Percentiles rank a stretch among this genome's conserved stretches.
These are phyloP conservation scores for Cercospora sesami DNA, from an alignment of 2,329 filamentous ascomycete species.

Conservation along the genomic window DNA sequence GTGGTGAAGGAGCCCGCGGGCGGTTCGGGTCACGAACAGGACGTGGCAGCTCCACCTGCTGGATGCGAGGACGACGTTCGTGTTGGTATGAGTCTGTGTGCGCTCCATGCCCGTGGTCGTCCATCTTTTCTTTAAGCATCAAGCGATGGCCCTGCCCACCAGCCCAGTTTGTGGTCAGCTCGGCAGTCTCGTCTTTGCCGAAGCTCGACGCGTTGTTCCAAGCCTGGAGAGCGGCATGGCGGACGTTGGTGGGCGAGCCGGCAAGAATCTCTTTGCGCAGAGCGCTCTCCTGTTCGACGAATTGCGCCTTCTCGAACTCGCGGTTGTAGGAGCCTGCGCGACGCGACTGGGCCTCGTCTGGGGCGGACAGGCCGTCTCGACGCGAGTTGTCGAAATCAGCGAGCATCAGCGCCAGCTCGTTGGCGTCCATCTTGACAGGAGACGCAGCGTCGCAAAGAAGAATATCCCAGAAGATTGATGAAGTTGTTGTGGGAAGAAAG, in stretches of 20 bases:
- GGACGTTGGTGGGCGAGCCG: background rate
- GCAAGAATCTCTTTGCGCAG: background rate
- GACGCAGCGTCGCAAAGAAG: background rate
- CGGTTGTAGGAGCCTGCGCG: background rate
- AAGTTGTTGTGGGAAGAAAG: background rate
- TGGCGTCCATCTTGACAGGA: background rate
- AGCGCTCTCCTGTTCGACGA: background rate
- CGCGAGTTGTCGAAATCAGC: conserved; percentile 29
- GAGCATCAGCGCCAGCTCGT: conserved; percentile 28
- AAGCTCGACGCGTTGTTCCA: conserved; percentile 24
- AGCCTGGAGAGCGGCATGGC: background rate
- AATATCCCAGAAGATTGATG: background rate
- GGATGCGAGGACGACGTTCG: background rate
- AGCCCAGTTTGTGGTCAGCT: conserved; percentile 17
- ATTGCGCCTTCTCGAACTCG: background rate
- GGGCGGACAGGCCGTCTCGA: conserved; percentile 29
- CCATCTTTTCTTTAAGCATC: background rate
- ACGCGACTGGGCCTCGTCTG: conserved; percentile 6
- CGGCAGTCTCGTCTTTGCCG: conserved; percentile 16
- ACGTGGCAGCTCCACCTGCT: background rate
- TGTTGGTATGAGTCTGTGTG: background rate
- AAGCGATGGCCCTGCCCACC: conserved; percentile 28
- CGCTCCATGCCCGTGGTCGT: background rate
- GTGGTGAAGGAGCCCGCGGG: conserved; percentile 12
- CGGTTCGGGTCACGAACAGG: background rate